Evolutionary conservation across 257 asterid genomes (phyloP).

Genomic region (Nicotiana knightiana): DNA sequence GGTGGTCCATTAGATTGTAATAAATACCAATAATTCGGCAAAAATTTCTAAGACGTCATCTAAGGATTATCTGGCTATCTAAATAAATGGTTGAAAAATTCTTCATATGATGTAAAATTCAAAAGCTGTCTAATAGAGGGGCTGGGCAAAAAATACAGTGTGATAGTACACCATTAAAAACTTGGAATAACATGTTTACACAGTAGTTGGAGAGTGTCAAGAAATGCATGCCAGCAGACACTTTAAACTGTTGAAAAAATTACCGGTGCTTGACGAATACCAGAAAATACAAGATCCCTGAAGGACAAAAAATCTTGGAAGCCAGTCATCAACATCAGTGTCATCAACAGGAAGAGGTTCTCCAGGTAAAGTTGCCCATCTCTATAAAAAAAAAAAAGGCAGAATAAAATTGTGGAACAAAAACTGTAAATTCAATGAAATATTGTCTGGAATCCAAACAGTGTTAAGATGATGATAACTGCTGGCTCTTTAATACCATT

Average conservation of each 20-base stretch:
- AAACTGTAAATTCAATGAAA: neutral
- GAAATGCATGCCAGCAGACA: neutral
- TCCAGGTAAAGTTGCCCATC: slow-evolving; percentile 95
- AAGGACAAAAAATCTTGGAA: slow-evolving; percentile 85
- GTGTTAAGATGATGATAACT: neutral
- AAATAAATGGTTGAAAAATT: neutral
- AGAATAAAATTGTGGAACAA: neutral
- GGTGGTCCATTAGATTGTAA: neutral
- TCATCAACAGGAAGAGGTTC: slow-evolving; percentile 74
- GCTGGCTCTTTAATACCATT: slow-evolving; percentile 33
- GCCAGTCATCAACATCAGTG: slow-evolving; percentile 87
- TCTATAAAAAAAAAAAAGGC: slow-evolving; percentile 22
- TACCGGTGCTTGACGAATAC: slow-evolving; percentile 70
- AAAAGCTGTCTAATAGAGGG: neutral
- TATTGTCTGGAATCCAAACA: neutral
- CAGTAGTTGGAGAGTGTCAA: neutral
- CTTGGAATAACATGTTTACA: neutral
- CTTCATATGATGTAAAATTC: neutral
- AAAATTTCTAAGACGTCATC: neutral
- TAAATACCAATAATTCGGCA: neutral
- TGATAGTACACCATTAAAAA: neutral
- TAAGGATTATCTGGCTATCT: neutral
- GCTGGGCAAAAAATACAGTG: neutral
- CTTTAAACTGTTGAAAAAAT: slow-evolving; percentile 8
- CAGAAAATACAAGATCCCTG: slow-evolving; percentile 71